phyloP scores from a whole-genome alignment of 805 yeast genomes.

The Saccharomycopsis fibuligera region DNA sequence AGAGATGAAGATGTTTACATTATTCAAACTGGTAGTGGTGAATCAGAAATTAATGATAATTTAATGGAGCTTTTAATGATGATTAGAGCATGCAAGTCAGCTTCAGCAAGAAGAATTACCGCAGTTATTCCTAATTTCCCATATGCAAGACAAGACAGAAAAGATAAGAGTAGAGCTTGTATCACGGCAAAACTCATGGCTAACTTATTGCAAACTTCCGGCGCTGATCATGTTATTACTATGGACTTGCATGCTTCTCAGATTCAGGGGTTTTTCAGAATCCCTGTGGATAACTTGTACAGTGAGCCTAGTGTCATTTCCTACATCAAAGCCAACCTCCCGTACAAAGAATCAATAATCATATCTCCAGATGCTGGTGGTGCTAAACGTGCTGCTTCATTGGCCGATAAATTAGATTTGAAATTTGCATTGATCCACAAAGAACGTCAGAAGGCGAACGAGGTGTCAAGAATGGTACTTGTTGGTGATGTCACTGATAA shows the following conservation, averaged over 20 bases:
- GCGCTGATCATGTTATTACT: conserved; percentile 92
- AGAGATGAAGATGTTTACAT: conserved; percentile 88
- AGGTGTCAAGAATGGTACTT: conserved; percentile 88
- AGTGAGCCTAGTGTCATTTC: conserved; percentile 89
- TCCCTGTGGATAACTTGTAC: conserved; percentile 92
- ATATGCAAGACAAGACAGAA: conserved; percentile 95
- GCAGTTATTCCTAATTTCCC: conserved; percentile 96
- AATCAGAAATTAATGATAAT: conserved; percentile 66
- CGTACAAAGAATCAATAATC: conserved; percentile 56
- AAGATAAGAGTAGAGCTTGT: conserved; percentile 94
- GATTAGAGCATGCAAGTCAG: conserved; percentile 93
- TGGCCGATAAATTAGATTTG: conserved; percentile 87
- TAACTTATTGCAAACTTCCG: conserved; percentile 84
- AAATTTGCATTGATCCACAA: conserved; percentile 95
- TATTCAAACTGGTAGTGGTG: conserved; percentile 81
- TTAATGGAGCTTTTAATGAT: conserved; percentile 82
- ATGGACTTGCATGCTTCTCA: conserved; percentile 97
- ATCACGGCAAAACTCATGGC: conserved; percentile 94
- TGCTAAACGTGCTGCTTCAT: conserved; percentile 91
- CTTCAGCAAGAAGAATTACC: conserved; percentile 89
- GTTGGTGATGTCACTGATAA: conserved; percentile 90
- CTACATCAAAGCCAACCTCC: conserved; percentile 65
- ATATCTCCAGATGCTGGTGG: conserved; percentile 99
- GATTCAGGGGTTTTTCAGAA: conserved; percentile 92
- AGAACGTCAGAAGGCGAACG: conserved; percentile 92